Percentiles rank a stretch among this genome's conserved stretches.
Evolutionary conservation across 2,329 filamentous ascomycete genomes (phyloP).

Genomic region (Lasiodiplodia gonubiensis): DNA sequence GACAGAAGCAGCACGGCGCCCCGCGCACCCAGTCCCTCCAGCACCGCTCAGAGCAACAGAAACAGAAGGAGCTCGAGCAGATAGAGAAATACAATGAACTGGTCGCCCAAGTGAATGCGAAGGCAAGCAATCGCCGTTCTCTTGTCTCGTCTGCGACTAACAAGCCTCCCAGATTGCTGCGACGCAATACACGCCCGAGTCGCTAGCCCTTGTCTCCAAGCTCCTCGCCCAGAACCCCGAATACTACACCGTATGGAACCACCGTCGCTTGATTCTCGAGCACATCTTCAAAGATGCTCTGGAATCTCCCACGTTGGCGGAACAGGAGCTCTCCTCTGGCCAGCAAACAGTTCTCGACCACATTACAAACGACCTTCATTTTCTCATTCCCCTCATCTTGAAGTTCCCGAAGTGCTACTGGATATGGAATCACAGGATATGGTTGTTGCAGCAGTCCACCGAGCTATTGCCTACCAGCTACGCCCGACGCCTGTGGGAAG

Average conservation of each 20-base stretch:
- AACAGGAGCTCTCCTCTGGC: constrained; percentile 29
- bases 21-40: constrained; percentile 63
- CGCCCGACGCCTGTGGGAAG: constrained; percentile 76
- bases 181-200: constrained; percentile 58
- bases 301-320: constrained; percentile 47
- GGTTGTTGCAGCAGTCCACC: constrained; percentile 78
- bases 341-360: constrained; percentile 51
- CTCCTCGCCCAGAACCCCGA: constrained; percentile 80
- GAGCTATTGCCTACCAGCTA: constrained; percentile 61
- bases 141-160: neutral
- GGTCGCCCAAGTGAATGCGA: constrained; percentile 69
- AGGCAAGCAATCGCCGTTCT: constrained; percentile 48
- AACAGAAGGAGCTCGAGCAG: constrained; percentile 72
- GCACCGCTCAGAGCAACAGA: constrained; percentile 70
- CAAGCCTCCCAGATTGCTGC: constrained; percentile 46
- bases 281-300: constrained; percentile 56
- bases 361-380: constrained; percentile 76
- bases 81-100: constrained; percentile 77
- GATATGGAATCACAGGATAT: constrained; percentile 96
- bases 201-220: constrained; percentile 72
- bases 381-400: constrained; percentile 82
- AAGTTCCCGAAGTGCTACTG: constrained; percentile 97
- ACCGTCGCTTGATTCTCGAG: constrained; percentile 74
- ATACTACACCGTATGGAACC: constrained; percentile 92
- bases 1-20: constrained; percentile 74